A percentile compares a stretch with the other conserved stretches of the same genome.
These are phyloP conservation scores for Maudiozyma turicensis DNA, from an alignment of 805 yeast species.

Conservation along the genomic window DNA sequence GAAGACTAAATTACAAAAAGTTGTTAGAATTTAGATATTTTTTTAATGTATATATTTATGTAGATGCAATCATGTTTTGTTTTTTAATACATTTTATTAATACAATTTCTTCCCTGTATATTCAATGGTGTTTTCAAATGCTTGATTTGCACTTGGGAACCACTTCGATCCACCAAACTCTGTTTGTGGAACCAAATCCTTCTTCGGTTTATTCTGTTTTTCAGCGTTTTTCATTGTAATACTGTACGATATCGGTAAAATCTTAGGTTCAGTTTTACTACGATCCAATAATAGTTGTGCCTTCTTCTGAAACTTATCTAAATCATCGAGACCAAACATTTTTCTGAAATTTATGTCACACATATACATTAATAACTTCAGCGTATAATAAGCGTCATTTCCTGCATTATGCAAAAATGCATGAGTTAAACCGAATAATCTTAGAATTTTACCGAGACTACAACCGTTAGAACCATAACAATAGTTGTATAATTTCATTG, in stretches of 20 bases:
- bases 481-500: constrained; percentile 35
- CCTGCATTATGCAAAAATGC: constrained; percentile 60
- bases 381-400: constrained; percentile 58
- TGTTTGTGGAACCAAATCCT: constrained; percentile 21
- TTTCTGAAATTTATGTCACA: constrained; percentile 35
- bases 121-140: constrained; percentile 14
- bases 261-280: constrained; percentile 16
- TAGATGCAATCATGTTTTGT: not conserved
- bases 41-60: not conserved
- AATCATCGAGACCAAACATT: constrained; percentile 19
- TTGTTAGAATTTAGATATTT: not conserved
- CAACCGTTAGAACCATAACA: constrained; percentile 36
- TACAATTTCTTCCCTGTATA: not conserved
- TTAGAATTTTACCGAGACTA: constrained; percentile 38
- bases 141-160: constrained; percentile 15
- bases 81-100: too few relatives aligned
- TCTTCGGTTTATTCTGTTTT: constrained; percentile 2
- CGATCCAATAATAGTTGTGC: constrained; percentile 16
- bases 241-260: constrained; percentile 23
- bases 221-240: constrained; percentile 9
- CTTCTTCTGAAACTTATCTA: constrained; percentile 9
- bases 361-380: constrained; percentile 39
- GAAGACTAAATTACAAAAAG: constrained; percentile 17
- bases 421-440: constrained; percentile 43
- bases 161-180: constrained; percentile 26